phyloP scores from a whole-genome alignment of 2,329 filamentous ascomycete species.

The Juglanconis sp. region DNA sequence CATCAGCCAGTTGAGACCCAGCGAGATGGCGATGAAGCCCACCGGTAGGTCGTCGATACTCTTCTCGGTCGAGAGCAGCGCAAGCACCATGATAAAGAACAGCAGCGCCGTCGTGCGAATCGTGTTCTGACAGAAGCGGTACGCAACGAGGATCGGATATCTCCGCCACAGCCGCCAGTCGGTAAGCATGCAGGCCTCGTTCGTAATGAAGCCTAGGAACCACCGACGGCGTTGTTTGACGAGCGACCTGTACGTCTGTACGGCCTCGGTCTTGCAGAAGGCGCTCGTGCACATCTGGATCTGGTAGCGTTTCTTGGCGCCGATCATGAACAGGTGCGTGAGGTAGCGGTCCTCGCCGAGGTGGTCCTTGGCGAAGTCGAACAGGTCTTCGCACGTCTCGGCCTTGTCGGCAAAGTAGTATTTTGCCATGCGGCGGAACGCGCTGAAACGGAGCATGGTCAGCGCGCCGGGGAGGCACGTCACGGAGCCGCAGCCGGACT shows the following conservation, averaged over 20 bases:
- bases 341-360: conserved; percentile 95
- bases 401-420: conserved; percentile 98
- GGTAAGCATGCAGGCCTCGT: conserved; percentile 97
- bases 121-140: conserved; percentile 93
- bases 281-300: conserved; percentile 97
- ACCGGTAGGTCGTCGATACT: conserved; percentile 76
- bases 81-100: conserved; percentile 90
- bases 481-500: conserved; percentile 89
- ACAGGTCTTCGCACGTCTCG: conserved; percentile 91
- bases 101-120: conserved; percentile 90
- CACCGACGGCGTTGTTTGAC: conserved; percentile 93
- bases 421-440: conserved; percentile 93
- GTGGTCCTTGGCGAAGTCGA: conserved; percentile 95
- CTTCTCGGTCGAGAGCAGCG: conserved; percentile 80
- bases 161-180: conserved; percentile 87
- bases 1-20: conserved; percentile 89
- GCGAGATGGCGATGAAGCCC: conserved; percentile 87
- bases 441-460: conserved; percentile 92
- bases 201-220: conserved; percentile 97
- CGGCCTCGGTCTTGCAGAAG: conserved; percentile 97
- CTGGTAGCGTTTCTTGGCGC: conserved; percentile 86
- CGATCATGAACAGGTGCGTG: conserved; percentile 98
- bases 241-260: conserved; percentile 80
- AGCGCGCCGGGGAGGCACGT: conserved; percentile 94
- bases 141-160: conserved; percentile 80